Evolutionary conservation across 2,329 filamentous ascomycete species (phyloP), one percentile per base, ranked within the genome.

Genomic region (Lachnum nothofagi): DNA sequence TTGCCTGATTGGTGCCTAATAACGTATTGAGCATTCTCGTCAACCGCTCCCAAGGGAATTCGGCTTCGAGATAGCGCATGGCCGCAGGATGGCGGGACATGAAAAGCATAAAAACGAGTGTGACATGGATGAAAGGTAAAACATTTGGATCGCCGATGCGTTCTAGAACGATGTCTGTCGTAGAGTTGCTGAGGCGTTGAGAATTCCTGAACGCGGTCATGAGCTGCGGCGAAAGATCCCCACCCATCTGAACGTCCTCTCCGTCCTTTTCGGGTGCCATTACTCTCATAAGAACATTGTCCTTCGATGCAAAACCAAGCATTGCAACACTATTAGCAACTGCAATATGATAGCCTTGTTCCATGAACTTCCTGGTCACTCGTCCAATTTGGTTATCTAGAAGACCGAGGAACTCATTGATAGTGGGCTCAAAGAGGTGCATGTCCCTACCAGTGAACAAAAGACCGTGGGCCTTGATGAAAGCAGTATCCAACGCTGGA

Each of bases 381-480:
- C 1, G 73, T 68, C 0, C 71, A 42, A 89, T 83, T 12, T 83
- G 76, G 4, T 66, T 66, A 48, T 84, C 76, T 0, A 91, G 66
- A 0, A 73, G 63, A 0, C 59, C 59, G 0, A 81, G 58, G 35
- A 86, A 86, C 1, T 76, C 71, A 0, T 66, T 52, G 14, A 70
- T 68, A 0, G 75, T 70, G 0, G 64, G 41, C 0, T 72, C 60
- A 19, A 83, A 76, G 4, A 68, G 70, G 0, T 79, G 72, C 1
- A 67, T 57, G 1, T 68, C 63, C 20, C 73, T 72, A 1, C 71
- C 70, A 0, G 75, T 78, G 42, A 88, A 88, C 0, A 88, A 66
- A 6, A 84, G 73, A 0, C 76, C 85, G 52, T 88, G 83, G 0
- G 77, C 71, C 4, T 76, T 79, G 12, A 88, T 79, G 49, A 83